phyloP scores from a whole-genome alignment of 441 rosid genomes.

The Arabidopsis hybrid region DNA sequence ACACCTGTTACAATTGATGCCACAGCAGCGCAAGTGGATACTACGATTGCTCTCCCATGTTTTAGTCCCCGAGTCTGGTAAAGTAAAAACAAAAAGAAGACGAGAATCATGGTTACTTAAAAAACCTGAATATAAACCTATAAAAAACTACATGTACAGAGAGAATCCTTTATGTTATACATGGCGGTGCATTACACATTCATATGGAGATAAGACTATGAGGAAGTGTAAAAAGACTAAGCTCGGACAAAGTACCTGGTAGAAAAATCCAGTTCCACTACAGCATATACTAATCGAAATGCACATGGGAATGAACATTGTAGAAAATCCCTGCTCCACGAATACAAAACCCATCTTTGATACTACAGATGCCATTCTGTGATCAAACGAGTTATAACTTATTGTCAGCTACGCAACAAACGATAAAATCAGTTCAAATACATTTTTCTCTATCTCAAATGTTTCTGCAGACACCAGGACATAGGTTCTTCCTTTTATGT shows the following conservation, averaged over 20 bases:
- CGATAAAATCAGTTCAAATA: neutral
- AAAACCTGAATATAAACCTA: neutral
- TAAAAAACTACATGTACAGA: neutral
- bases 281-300: slow-evolving; percentile 85
- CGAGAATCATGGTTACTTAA: neutral
- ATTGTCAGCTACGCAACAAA: slow-evolving; percentile 26
- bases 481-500: neutral
- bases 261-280: slow-evolving; percentile 91
- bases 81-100: slow-evolving; percentile 27
- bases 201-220: slow-evolving; percentile 19
- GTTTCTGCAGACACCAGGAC: neutral
- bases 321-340: slow-evolving; percentile 85
- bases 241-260: slow-evolving; percentile 65
- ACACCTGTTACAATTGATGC: slow-evolving; percentile 96
- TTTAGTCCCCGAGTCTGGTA: slow-evolving; percentile 89
- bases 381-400: slow-evolving; percentile 29
- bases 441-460: neutral
- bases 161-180: neutral
- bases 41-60: slow-evolving; percentile 95
- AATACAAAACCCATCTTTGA: slow-evolving; percentile 98
- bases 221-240: neutral
- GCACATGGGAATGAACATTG: slow-evolving; percentile 77
- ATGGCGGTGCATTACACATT: neutral
- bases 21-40: slow-evolving; percentile 95
- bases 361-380: slow-evolving; percentile 97